Conservation (phyloP, 2,329 filamentous ascomycete genomes). For the Colletotrichum sp. region DNA sequence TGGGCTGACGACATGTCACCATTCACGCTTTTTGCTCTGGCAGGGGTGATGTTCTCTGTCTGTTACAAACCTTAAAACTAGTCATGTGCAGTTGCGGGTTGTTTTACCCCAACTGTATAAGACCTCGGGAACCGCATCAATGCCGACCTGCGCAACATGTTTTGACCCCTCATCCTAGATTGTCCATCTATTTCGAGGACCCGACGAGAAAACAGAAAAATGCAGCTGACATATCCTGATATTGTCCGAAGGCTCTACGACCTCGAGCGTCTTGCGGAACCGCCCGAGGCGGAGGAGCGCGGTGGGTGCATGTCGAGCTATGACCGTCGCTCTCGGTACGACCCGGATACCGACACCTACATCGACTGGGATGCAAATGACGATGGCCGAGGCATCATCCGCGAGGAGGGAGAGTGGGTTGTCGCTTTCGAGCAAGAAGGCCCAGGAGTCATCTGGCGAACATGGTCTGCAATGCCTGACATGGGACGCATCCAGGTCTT, state of each 20-base stretch:
- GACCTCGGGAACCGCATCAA: background rate
- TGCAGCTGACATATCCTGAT: conserved; percentile 13
- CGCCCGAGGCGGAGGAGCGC: background rate
- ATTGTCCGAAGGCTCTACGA: conserved; percentile 13
- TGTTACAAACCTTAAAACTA: background rate
- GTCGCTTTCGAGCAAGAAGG: conserved; percentile 15
- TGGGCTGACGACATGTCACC: background rate
- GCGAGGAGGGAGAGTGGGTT: conserved; percentile 6
- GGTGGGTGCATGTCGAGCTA: conserved; percentile 20
- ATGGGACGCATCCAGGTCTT: conserved; percentile 11
- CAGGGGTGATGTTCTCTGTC: background rate
- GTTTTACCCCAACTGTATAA: background rate
- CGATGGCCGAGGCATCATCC: conserved; percentile 10
- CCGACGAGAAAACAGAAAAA: background rate
- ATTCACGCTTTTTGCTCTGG: background rate
- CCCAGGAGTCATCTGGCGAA: conserved; percentile 17
- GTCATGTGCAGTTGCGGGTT: background rate
- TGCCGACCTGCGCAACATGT: background rate
- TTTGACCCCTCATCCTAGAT: background rate
- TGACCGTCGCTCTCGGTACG: conserved; percentile 15
- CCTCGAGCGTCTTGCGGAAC: conserved; percentile 13
- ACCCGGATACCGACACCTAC: conserved; percentile 9
- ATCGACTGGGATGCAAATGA: conserved; percentile 20
- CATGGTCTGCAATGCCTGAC: conserved; percentile 16
- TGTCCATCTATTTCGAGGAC: background rate